These are phyloP conservation scores for Ophiorrhiza pumila DNA, from an alignment of 257 asterid species.

Conservation along the genomic window DNA sequence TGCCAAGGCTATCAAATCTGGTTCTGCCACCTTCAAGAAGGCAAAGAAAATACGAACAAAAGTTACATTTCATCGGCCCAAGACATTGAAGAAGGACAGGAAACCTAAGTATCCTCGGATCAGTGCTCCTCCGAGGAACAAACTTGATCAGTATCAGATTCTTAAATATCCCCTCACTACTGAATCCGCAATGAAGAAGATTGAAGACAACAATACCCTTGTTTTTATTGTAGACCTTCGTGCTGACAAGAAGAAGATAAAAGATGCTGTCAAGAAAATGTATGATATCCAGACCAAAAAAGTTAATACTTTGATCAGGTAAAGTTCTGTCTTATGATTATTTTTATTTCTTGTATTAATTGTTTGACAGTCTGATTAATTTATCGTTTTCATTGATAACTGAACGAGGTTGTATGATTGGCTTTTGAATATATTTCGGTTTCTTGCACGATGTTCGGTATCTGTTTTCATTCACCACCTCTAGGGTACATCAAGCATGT, in stretches of 20 bases:
- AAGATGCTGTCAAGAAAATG: constrained; percentile 41
- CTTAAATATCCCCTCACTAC: constrained; percentile 39
- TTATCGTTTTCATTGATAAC: not conserved
- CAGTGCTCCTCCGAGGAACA: constrained; percentile 37
- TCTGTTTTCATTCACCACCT: too few species aligned
- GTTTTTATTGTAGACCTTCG: constrained; percentile 39
- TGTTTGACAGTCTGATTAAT: not conserved
- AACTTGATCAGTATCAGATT: constrained; percentile 34
- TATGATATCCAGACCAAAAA: constrained; percentile 40
- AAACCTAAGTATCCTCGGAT: constrained; percentile 34
- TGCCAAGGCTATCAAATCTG: constrained; percentile 38
- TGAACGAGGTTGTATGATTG: not conserved
- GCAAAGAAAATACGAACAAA: constrained; percentile 33
- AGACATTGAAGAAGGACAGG: constrained; percentile 34
- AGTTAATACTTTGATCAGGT: constrained; percentile 41
- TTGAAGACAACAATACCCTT: constrained; percentile 39
- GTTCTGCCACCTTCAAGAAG: constrained; percentile 26
- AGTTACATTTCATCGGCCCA: constrained; percentile 36
- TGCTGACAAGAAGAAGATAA: constrained; percentile 37
- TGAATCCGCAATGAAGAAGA: constrained; percentile 41
- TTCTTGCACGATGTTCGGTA: too few species aligned
- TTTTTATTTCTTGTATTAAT: not conserved
- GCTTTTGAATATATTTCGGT: not conserved
- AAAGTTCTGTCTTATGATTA: not conserved
- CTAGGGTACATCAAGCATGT: not conserved